Evolutionary conservation across 345 rosid genomes (phyloP), one percentile per base, ranked within the genome.

Genomic region (Hirschfeldia incana): DNA sequence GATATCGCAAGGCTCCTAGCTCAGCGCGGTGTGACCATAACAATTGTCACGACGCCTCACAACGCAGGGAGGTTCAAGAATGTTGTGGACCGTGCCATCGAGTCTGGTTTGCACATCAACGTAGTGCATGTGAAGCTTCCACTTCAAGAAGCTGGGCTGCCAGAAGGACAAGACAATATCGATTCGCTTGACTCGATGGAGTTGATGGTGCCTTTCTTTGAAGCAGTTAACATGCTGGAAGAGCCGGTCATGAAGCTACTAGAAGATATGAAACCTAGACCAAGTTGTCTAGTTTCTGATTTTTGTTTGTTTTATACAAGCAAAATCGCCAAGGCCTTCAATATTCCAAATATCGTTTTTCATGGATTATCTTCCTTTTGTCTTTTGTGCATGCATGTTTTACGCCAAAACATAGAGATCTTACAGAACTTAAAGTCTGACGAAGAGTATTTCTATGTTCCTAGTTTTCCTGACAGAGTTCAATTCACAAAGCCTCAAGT

Each of bases 271-370:
- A 61, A 5, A 8, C 86, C 86, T 1, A 46, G 6, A 66, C 88
- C 91, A 11, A 79, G 59, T 61, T 90, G 97, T 53, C n/a, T 90
- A 3, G 82, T 90, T 0, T 85, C 87, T 4, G 94, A 89, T 58
- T 53, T 72, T 33, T 78, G 78, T 26, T 30, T 87, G 64, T 62
- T 81, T 11, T 88, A 82, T 74, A 86, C 88, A 13, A 49, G 61
- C 9, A 42, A 73, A 13, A 55, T 79, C 2, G 87, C 92, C 0
- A 55, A 32, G 46, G 80, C 65, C 29, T 81, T 86, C 46, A 63
- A 80, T 2, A 62, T 90, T 16, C 91, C 94, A 0, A 80, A 90
- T 66, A 51, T 51, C 6, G 69, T 74, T 36, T 92, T 90, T 64
- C 87, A 86, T 5, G 90, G 93, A 33, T 46, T 75, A 68, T 62